Evolutionary conservation across 257 asterid genomes (phyloP).

Genomic region (Primulina eburnea): DNA sequence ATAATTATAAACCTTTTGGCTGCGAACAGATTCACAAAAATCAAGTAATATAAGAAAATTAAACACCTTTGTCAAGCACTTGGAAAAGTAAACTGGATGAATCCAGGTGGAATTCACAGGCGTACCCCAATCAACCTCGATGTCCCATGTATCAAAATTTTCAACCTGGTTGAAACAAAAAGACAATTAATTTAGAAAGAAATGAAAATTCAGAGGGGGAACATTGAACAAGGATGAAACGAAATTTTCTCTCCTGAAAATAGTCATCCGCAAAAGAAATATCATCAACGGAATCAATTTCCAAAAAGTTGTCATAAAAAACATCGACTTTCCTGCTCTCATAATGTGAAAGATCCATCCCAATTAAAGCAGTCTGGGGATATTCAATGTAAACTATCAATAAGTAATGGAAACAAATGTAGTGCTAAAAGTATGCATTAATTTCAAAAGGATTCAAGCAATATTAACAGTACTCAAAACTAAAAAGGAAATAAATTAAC

Average conservation of each 20-base stretch:
- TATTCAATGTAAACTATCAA: conserved; percentile 27
- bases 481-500: not conserved
- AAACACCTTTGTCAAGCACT: conserved; percentile 70
- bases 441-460: not conserved
- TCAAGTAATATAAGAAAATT: conserved; percentile 23
- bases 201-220: conserved; percentile 1
- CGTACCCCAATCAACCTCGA: conserved; percentile 56
- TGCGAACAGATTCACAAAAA: conserved; percentile 11
- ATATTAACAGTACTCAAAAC: not conserved
- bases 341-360: conserved; percentile 65
- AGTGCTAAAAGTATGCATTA: not conserved
- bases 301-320: conserved; percentile 38
- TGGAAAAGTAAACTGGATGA: conserved; percentile 77
- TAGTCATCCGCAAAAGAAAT: conserved; percentile 38
- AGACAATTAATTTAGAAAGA: conserved; percentile 6
- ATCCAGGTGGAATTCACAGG: conserved; percentile 46
- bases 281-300: conserved; percentile 45
- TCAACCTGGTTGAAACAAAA: conserved; percentile 42
- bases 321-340: conserved; percentile 48
- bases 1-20: not conserved
- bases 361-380: conserved; percentile 63
- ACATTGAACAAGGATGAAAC: conserved; percentile 6
- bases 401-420: conserved; percentile 12
- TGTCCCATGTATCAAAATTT: conserved; percentile 39
- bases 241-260: conserved; percentile 47